Conservation (phyloP, 140 eudicot genomes). For the Anethum foeniculum region DNA sequence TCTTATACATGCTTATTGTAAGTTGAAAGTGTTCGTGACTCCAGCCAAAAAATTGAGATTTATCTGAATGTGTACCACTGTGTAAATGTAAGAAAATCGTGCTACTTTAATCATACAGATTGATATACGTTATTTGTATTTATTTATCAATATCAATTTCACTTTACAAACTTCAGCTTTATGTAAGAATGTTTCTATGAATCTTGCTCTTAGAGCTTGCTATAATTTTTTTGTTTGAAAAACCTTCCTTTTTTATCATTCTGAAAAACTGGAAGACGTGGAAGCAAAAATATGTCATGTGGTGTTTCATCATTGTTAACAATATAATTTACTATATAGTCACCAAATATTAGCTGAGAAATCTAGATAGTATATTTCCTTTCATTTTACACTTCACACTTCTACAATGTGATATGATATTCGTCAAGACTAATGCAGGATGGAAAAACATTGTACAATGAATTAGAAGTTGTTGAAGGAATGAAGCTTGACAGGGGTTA, state of each 20-base stretch:
- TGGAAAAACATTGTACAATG: constrained; percentile 82
- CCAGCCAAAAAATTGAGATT: not conserved
- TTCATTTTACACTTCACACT: not conserved
- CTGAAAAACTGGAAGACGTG: not conserved
- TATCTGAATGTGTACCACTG: not conserved
- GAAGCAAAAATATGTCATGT: not conserved
- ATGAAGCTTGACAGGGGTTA: constrained; percentile 94
- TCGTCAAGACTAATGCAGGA: constrained; percentile 38
- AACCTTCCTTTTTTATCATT: not conserved
- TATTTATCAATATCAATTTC: not conserved
- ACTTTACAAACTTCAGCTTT: not conserved
- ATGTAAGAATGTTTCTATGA: not conserved
- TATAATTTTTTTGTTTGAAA: not conserved
- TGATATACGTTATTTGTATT: not conserved
- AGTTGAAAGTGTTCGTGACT: not conserved
- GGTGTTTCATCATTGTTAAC: not conserved
- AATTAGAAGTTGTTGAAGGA: constrained; percentile 94
- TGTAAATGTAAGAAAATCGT: too few species aligned
- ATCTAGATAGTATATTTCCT: not conserved
- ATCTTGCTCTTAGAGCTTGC: not conserved
- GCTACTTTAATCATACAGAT: not conserved
- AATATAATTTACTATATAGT: not conserved
- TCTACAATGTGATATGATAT: not conserved
- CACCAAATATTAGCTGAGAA: not conserved
- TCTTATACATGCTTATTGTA: too few species aligned